Percentiles rank a stretch among this genome's conserved stretches.
These are phyloP conservation scores for Aegilops bicornis DNA, from an alignment of 176 grass and related monocot species.

Conservation along the genomic window DNA sequence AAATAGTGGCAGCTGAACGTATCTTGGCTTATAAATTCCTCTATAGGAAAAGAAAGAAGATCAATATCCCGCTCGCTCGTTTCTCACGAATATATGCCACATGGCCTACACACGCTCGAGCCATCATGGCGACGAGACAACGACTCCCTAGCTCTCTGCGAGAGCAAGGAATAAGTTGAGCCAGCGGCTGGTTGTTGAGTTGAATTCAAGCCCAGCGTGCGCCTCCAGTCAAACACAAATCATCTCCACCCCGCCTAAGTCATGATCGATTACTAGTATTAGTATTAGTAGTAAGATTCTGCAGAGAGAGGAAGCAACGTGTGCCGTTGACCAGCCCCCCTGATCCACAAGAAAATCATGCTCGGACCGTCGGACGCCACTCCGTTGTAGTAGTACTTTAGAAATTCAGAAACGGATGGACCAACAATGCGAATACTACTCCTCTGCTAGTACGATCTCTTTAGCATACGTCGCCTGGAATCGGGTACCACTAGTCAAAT, in stretches of 20 bases:
- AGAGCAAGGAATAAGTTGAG: neutral
- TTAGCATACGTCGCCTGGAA: too few relatives aligned
- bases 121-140: neutral
- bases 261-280: neutral
- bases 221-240: neutral
- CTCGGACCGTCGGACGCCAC: neutral
- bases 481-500: neutral
- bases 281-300: neutral
- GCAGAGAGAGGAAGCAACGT: neutral
- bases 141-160: neutral
- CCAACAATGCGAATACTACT: neutral
- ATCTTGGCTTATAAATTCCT: neutral
- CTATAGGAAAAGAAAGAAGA: neutral
- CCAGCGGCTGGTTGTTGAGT: neutral
- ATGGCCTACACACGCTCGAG: neutral
- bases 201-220: neutral
- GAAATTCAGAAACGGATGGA: neutral
- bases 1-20: neutral
- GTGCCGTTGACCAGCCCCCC: neutral
- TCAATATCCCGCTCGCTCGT: neutral
- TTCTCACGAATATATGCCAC: neutral
- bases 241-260: neutral
- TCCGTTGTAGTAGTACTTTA: too few relatives aligned
- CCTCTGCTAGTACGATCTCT: too few relatives aligned
- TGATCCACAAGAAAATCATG: neutral